Base-by-base conservation (phyloP, 169 alveolate genomes). In the Cyclospora cayetanensis region DNA sequence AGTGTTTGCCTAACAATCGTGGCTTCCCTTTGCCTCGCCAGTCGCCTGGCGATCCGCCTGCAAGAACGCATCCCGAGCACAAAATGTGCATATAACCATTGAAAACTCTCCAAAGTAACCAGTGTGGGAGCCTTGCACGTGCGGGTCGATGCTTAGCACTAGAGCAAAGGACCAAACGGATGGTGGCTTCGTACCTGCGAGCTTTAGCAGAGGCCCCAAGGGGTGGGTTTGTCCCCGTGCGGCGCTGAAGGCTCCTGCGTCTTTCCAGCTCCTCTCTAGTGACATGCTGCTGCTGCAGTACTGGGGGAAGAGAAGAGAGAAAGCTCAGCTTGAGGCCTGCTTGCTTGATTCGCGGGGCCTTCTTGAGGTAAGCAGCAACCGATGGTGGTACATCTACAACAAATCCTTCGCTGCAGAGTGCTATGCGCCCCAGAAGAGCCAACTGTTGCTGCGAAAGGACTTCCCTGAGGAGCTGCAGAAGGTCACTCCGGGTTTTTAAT, bases 301-400 rank as follows among this genome's bases (percentile, higher is more conserved):
- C n/a, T 11, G 79, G 50, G 31, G 79, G 79, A 5, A 66, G 11
- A 0, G 39, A 34, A 31, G 79, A 27, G 50, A 66, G 79, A 25
- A 34, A 34, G 50, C 0, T 7, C 20, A 41, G 12, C 25, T 12
- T 1, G 86, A 76, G 43, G 34, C 86, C 86, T 41, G 7, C 3
- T n/a, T 41, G 25, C 60, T 76, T 76, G 63, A 76, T 22, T 31
- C n/a, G n/a, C 20, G 87, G 66, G 34, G 63, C n/a, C 27, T 7
- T 66, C 43, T 42, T 12, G 25, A 76, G 41, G 12, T 27, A 0
- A 15, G 87, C 68, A 7, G 66, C 87, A 5, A 25, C 66, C 15
- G 63, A 4, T 3, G 87, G 43, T 5, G 92, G 65, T 77, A 68
- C 31, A 46, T 87, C 92, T 0, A 52, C 92, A 39, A 72, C 52